Evolutionary conservation across 2,329 filamentous ascomycete species (phyloP).

Genomic region (Apiospora koreana): DNA sequence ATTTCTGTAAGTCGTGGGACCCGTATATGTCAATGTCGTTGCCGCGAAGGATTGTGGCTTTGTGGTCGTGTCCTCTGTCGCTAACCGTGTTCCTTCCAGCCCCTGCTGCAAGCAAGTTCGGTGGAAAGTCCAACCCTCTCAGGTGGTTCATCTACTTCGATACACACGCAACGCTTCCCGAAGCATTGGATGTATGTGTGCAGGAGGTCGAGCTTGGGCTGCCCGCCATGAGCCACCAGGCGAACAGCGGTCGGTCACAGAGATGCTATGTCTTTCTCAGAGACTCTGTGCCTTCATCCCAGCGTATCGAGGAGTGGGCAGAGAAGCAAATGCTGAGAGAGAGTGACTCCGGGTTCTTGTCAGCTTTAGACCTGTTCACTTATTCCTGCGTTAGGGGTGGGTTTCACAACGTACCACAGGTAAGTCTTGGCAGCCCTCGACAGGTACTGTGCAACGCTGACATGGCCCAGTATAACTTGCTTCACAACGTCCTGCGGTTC

Average conservation of each 20-base stretch:
- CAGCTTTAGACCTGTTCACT: conserved; percentile 8
- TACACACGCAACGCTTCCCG: not conserved
- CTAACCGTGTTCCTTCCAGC: not conserved
- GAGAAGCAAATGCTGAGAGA: conserved; percentile 38
- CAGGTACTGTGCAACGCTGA: conserved; percentile 28
- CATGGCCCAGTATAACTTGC: conserved; percentile 34
- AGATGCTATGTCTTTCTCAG: conserved; percentile 1
- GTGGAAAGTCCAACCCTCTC: conserved; percentile 1
- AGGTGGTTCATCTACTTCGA: conserved; percentile 5
- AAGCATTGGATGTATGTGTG: conserved; percentile 4
- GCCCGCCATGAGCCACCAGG: not conserved
- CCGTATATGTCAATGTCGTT: not conserved
- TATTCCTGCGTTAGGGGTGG: not conserved
- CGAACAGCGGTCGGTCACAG: not conserved
- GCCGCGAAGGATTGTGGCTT: not conserved
- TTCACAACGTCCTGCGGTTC: conserved; percentile 46
- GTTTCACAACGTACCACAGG: conserved; percentile 3
- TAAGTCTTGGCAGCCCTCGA: not conserved
- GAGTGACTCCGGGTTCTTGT: conserved; percentile 38
- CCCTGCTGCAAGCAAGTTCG: conserved; percentile 4
- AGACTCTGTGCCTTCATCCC: not conserved
- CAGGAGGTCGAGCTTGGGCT: not conserved
- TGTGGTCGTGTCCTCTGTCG: not conserved
- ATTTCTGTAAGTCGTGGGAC: conserved; percentile 3
- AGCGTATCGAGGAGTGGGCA: not conserved